These are phyloP conservation scores for Zasmidium citrigriseum DNA, from an alignment of 2,329 filamentous ascomycete genomes.

Conservation along the genomic window DNA sequence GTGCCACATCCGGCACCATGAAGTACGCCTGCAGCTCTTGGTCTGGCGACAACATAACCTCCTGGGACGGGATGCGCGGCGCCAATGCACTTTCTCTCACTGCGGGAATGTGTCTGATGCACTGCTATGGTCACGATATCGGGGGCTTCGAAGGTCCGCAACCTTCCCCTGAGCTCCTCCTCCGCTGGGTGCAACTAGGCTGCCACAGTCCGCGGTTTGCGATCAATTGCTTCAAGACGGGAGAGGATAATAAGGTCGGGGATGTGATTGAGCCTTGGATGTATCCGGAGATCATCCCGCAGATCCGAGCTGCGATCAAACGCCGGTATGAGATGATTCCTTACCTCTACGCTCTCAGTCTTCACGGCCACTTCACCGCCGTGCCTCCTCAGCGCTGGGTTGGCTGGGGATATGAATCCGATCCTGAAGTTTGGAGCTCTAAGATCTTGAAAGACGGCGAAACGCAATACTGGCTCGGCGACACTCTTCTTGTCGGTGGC, in stretches of 20 bases:
- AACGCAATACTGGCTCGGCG: slow-evolving; percentile 73
- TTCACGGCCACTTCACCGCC: slow-evolving; percentile 63
- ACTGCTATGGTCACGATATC: slow-evolving; percentile 68
- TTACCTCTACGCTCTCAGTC: slow-evolving; percentile 67
- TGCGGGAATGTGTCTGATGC: slow-evolving; percentile 67
- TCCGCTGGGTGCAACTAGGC: slow-evolving; percentile 73
- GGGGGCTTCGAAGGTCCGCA: slow-evolving; percentile 75
- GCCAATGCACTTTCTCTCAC: slow-evolving; percentile 69
- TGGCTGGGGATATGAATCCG: slow-evolving; percentile 70
- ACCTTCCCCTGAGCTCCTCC: slow-evolving; percentile 67
- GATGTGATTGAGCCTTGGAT: slow-evolving; percentile 79
- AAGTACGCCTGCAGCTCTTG: slow-evolving; percentile 70
- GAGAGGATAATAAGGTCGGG: slow-evolving; percentile 64
- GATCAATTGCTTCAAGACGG: slow-evolving; percentile 79
- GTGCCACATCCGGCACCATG: slow-evolving; percentile 70
- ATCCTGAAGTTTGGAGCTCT: slow-evolving; percentile 65
- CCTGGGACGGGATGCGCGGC: slow-evolving; percentile 72
- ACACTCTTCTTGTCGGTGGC: slow-evolving; percentile 65
- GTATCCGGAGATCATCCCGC: slow-evolving; percentile 66
- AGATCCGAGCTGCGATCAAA: slow-evolving; percentile 66
- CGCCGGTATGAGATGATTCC: slow-evolving; percentile 71
- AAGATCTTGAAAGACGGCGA: slow-evolving; percentile 62
- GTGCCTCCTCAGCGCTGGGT: slow-evolving; percentile 70
- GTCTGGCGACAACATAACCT: slow-evolving; percentile 75
- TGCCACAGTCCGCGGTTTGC: slow-evolving; percentile 70